phyloP scores from a whole-genome alignment of 202 grass and related monocot genomes.

The Bolboschoenoplectus hybrid region DNA sequence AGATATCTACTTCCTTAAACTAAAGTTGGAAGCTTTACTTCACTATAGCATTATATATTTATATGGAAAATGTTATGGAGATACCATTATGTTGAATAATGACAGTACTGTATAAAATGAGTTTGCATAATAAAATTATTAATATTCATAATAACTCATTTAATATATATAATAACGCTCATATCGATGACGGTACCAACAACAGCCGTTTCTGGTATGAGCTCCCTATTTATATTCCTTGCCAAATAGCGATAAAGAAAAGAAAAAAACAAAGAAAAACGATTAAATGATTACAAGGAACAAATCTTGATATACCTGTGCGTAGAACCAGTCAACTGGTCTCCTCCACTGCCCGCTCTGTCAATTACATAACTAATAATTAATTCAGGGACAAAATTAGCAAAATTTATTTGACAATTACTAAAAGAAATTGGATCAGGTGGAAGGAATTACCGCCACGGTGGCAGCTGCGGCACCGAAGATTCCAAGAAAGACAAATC shows the following conservation, averaged over 20 bases:
- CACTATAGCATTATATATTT: not conserved
- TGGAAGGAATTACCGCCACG: not conserved
- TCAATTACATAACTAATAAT: not conserved
- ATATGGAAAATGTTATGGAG: too few relatives aligned
- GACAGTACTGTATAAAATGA: too few relatives aligned
- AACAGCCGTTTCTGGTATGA: too few relatives aligned
- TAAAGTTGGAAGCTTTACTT: not conserved
- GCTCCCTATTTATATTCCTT: not conserved
- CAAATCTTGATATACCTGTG: slow-evolving; percentile 38
- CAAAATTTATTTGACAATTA: not conserved
- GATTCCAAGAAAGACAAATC: slow-evolving; percentile 27
- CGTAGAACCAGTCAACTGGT: slow-evolving; percentile 31
- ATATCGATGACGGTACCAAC: too few relatives aligned
- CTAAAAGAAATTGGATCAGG: not conserved
- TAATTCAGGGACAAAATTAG: not conserved
- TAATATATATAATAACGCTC: too few relatives aligned
- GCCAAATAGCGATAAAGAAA: not conserved
- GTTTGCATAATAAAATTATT: too few relatives aligned
- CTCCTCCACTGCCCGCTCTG: slow-evolving; percentile 29
- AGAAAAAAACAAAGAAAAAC: not conserved
- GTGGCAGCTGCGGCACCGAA: slow-evolving; percentile 28
- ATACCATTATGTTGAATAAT: too few relatives aligned
- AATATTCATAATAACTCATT: too few relatives aligned
- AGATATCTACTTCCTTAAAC: not conserved
- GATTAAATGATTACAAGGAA: not conserved